A percentile compares a stretch with the other conserved stretches of the same genome.
phyloP scores from a whole-genome alignment of 257 asterid genomes.

The Nicotiana obtusifolia region DNA sequence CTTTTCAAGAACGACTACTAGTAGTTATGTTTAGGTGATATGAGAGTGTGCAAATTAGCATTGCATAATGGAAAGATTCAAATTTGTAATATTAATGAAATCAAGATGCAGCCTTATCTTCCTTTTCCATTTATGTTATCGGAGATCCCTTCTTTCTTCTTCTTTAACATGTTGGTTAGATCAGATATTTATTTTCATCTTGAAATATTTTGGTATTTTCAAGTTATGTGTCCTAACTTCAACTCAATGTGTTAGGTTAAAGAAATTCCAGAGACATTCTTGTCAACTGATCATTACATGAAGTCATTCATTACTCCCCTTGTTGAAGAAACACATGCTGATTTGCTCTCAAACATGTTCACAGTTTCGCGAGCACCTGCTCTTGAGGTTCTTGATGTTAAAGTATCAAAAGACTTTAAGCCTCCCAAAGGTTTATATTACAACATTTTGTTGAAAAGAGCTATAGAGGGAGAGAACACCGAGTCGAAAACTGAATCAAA shows the following conservation, averaged over 20 bases:
- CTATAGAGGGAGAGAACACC: neutral
- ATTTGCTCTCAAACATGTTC: conserved; percentile 31
- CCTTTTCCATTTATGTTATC: too few relatives aligned
- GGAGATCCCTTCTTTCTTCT: neutral
- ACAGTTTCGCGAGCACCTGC: conserved; percentile 24
- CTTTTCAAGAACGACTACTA: too few relatives aligned
- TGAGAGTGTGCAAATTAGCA: too few relatives aligned
- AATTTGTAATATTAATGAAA: too few relatives aligned
- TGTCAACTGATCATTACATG: conserved; percentile 24
- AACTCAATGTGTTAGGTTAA: conserved; percentile 19
- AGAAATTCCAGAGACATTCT: conserved; percentile 27
- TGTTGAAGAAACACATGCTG: conserved; percentile 51
- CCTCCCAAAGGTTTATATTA: conserved; percentile 17
- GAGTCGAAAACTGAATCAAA: neutral
- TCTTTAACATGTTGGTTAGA: neutral
- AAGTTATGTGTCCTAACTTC: neutral
- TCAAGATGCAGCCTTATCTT: too few relatives aligned
- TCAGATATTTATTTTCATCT: neutral
- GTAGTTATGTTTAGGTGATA: too few relatives aligned
- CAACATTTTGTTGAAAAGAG: conserved; percentile 9
- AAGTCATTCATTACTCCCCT: conserved; percentile 33
- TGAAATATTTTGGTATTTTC: neutral
- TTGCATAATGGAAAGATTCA: too few relatives aligned
- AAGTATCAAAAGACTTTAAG: neutral
- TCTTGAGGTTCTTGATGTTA: conserved; percentile 16